phyloP scores from a whole-genome alignment of 2,329 filamentous ascomycete genomes.

The Arthrobotrys pseudoclavata region DNA sequence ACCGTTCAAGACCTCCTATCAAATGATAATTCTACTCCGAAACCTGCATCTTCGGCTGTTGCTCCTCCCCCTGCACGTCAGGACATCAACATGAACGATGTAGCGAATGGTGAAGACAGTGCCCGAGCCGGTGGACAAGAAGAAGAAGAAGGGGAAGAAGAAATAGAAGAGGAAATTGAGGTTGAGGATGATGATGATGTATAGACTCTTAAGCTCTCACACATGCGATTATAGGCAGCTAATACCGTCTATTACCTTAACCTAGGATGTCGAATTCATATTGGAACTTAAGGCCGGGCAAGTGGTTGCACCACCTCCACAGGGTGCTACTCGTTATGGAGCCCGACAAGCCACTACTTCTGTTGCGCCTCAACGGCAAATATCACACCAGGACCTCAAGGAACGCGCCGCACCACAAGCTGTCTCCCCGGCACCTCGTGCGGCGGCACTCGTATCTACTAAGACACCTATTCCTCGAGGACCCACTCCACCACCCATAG shows the following conservation, averaged over 20 bases:
- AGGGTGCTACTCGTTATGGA: conserved; percentile 62
- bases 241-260: background rate
- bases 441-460: conserved; percentile 64
- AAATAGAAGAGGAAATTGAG: conserved; percentile 61
- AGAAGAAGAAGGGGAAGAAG: conserved; percentile 61
- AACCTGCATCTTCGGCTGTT: conserved; percentile 44
- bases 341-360: conserved; percentile 61
- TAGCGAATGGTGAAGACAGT: conserved; percentile 59
- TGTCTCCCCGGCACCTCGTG: conserved; percentile 62
- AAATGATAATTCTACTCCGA: conserved; percentile 59
- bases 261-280: conserved; percentile 63
- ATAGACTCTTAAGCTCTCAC: background rate
- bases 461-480: conserved; percentile 67
- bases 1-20: conserved; percentile 50
- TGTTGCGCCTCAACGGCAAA: conserved; percentile 51
- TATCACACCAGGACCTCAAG: conserved; percentile 51
- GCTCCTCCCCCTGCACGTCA: conserved; percentile 30
- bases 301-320: conserved; percentile 62
- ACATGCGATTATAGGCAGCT: background rate
- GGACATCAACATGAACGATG: conserved; percentile 54
- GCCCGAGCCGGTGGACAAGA: conserved; percentile 60
- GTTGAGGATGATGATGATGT: conserved; percentile 64
- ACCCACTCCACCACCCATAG: conserved; percentile 74
- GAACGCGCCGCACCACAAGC: conserved; percentile 40
- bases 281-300: conserved; percentile 63